Base-by-base conservation (phyloP, 75 land plant genomes). In the Chamaecyparis obtusa region DNA sequence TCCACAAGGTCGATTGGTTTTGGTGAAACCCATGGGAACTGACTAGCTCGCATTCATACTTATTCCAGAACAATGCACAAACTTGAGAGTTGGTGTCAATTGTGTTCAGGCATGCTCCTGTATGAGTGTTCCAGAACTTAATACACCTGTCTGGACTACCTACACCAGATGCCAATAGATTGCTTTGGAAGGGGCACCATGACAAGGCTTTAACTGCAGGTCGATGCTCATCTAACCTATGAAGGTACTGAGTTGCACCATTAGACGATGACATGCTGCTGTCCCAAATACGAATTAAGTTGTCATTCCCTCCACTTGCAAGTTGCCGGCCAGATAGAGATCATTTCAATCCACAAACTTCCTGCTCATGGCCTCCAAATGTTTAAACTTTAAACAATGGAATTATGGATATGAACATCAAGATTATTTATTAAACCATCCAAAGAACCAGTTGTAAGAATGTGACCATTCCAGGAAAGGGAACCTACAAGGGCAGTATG, bases 71-170 rank as follows among this genome's bases (percentile, higher is more conserved):
- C 89, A 97, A 85, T 24, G 95, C 83, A 74, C 95, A 97, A 2
- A 97, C 96, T 83, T 97, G 99, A 41, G 99, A 97, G 43, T 94
- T 88, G 14, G 99, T 95, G 80, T 97, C 95, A 14, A 97, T 91
- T 14, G 93, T 94, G 78, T 95, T 94, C 86, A 97, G 85, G 83
- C 94, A 94, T 1, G 94, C 91, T 16, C 96, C 96, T 3, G 91
- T 92, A 33, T 94, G 93, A 67, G 94, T 93, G 81, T 92, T 93
- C 94, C 94, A 93, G 48, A 93, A 92, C 86, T 93, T 93, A 41
- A 93, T 93, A 87, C 92, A 90, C 9, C 87, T 60, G 56, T 93
- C 95, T 36, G 89, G 88, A 19, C 86, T 88, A 30, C 94, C 95
- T 19, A 93, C 95, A 33, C 95, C 95, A 51, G 94, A 89, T 30